Conservation (phyloP, 441 rosid genomes). For the Bruguiera hainesii region DNA sequence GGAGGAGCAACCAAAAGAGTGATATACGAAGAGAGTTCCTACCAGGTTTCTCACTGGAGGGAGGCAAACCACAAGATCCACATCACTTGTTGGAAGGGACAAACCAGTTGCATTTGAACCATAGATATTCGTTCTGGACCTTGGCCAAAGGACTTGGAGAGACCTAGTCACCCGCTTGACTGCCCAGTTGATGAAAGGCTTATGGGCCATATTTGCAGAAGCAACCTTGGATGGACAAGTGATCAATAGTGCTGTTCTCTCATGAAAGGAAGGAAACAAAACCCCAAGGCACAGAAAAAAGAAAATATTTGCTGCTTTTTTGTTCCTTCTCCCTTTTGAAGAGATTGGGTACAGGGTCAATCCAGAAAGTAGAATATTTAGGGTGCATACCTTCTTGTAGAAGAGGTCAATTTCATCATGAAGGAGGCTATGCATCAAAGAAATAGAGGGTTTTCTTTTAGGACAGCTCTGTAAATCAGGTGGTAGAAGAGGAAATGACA, state of each 20-base stretch:
- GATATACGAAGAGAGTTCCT: constrained; percentile 23
- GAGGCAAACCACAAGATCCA: constrained; percentile 96
- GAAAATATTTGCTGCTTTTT: not conserved
- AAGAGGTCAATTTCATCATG: constrained; percentile 84
- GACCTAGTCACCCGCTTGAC: constrained; percentile 93
- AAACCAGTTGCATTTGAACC: constrained; percentile 97
- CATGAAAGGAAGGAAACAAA: constrained; percentile 1
- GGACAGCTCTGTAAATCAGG: constrained; percentile 62
- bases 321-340: too few relatives aligned
- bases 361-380: constrained; percentile 10
- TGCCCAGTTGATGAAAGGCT: constrained; percentile 93
- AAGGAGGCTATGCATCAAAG: constrained; percentile 70
- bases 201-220: constrained; percentile 74
- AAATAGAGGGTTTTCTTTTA: constrained; percentile 51
- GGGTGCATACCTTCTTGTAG: constrained; percentile 72
- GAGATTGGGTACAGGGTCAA: not conserved
- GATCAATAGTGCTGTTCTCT: constrained; percentile 18
- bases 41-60: constrained; percentile 99
- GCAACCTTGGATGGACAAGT: constrained; percentile 57
- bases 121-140: constrained; percentile 88
- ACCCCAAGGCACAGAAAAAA: constrained; percentile 14
- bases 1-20: constrained; percentile 17
- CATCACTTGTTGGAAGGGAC: constrained; percentile 97
- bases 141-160: constrained; percentile 97
- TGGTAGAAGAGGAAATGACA: constrained; percentile 76